These are phyloP conservation scores for Pelargonium nanum DNA, from an alignment of 345 rosid genomes.

Conservation along the genomic window DNA sequence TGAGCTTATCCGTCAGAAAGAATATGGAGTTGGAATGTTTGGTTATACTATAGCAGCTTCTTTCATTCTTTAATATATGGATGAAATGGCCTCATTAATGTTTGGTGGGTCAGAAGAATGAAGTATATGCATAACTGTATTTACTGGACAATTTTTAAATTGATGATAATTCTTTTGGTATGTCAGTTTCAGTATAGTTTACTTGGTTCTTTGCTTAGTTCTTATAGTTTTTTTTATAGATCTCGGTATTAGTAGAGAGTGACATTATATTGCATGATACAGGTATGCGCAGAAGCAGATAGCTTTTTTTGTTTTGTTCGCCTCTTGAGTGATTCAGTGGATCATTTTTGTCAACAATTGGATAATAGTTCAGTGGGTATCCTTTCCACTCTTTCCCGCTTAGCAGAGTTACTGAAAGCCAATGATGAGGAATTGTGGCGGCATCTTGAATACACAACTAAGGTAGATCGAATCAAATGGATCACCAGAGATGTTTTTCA, in stretches of 20 bases:
- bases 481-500: not conserved
- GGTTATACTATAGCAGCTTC: no score
- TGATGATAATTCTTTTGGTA: no score
- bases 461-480: slow-evolving; percentile 23
- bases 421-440: slow-evolving; percentile 63
- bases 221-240: no score
- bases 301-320: slow-evolving; percentile 55
- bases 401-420: slow-evolving; percentile 44
- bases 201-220: no score
- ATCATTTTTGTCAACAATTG: slow-evolving; percentile 60
- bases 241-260: no score
- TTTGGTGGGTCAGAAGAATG: not conserved
- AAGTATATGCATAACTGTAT: not conserved
- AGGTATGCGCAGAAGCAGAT: slow-evolving; percentile 63
- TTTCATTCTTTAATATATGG: not conserved
- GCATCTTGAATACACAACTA: slow-evolving; percentile 48
- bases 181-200: no score
- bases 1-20: no score
- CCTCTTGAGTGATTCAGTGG: slow-evolving; percentile 55
- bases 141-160: no score
- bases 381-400: slow-evolving; percentile 49
- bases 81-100: not conserved
- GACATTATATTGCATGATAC: not conserved
- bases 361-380: slow-evolving; percentile 65
- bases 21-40: no score